Conservation (phyloP, 148 eudicot genomes). For the Chenopodium album region DNA sequence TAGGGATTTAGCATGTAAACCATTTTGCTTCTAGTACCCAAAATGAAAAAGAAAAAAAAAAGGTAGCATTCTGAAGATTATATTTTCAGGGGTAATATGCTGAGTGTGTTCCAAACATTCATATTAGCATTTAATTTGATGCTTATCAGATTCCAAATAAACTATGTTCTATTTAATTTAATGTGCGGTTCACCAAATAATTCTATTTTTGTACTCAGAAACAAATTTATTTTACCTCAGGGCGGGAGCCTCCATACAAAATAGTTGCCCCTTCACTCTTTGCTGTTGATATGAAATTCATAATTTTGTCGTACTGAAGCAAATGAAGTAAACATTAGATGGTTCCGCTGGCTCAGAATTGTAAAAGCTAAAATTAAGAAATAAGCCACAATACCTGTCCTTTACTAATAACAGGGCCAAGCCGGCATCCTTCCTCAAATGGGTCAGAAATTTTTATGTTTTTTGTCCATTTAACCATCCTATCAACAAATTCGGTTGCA, state of each 20-base stretch:
- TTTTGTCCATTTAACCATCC: constrained; percentile 78
- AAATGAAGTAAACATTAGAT: constrained; percentile 24
- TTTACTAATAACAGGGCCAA: constrained; percentile 90
- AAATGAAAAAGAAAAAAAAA: background rate
- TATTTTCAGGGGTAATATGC: background rate
- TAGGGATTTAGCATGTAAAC: background rate
- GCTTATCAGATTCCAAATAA: background rate
- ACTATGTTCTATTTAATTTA: background rate
- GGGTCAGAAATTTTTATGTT: constrained; percentile 93
- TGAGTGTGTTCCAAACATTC: background rate
- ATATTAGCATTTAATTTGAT: background rate
- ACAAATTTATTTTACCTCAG: constrained; percentile 53
- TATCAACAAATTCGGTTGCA: constrained; percentile 75
- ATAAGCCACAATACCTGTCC: constrained; percentile 62
- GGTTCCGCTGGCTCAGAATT: constrained; percentile 1
- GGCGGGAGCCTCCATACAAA: constrained; percentile 80
- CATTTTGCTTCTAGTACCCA: background rate
- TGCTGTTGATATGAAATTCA: constrained; percentile 72
- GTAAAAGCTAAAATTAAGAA: background rate
- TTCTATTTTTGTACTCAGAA: background rate
- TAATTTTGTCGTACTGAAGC: constrained; percentile 78
- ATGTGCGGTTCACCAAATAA: background rate
- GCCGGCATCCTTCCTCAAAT: constrained; percentile 91
- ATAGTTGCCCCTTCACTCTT: constrained; percentile 95
- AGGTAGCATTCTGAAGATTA: background rate